Evolutionary conservation across 2,329 filamentous ascomycete species (phyloP), one percentile per base, ranked within the genome.

Genomic region (Aspergillus sp.): DNA sequence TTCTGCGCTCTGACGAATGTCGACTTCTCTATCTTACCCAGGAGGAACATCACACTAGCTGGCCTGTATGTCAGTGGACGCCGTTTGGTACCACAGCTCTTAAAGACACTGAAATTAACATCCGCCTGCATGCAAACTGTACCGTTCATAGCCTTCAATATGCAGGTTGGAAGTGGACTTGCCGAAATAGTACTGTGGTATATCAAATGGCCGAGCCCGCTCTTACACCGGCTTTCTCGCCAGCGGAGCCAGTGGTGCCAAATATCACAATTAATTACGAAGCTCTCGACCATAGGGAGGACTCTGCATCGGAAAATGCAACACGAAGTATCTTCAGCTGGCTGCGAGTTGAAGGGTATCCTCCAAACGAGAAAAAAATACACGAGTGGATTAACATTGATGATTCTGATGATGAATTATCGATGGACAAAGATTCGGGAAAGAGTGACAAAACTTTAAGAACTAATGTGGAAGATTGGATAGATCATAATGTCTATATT

Each of bases 151-250:
- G 46, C 15, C 46, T 52, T 39, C 31, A 40, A 27, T 56, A 52
- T 39, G 39, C 47, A 39, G 54, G 54, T 14, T 56, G 47, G 47
- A 56, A 51, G 46, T 56, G 54, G 54, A 51, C 27, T 35, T 56
- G 54, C 31, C 47, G 19, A 23, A 46, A 51, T 39, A 15, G 31
- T 40, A 51, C 19, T 0, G 54, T 56, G 37, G 53, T 39, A 43
- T 15, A 46, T 46, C 54, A 56, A 31, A 44, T 40, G 37, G 24
- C 46, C 8, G 27, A 50, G 39, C 7, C 45, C 6, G n/a, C 45
- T 24, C 3, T 35, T 31, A 11, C 39, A 31, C 39, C 46, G 15
- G 19, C 17, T 17, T 31, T 50, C 6, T 31, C 31, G 6, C 19
- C 21, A 17, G 40, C 12, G 44, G 47, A 56, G 19, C 46, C 47